A percentile compares a stretch with the other conserved stretches of the same genome.
Evolutionary conservation across 1,284 basidiomycete genomes (phyloP).

Genomic region (Sporisorium scitamineum): DNA sequence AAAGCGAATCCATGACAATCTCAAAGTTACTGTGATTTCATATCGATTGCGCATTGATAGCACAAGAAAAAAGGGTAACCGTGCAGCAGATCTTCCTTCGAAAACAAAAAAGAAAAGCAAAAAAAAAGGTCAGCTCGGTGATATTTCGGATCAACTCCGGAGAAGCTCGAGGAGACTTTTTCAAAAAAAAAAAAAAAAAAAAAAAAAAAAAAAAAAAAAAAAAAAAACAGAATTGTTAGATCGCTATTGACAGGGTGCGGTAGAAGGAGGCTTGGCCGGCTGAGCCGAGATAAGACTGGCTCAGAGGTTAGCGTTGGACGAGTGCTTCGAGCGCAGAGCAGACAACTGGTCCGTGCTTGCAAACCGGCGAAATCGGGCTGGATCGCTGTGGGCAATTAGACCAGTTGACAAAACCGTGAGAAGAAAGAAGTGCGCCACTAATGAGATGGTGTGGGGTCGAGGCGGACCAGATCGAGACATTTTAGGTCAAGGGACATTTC

Average conservation of each 20-base stretch:
- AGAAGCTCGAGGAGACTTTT: neutral
- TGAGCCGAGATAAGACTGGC: neutral
- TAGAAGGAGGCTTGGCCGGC: too few species aligned
- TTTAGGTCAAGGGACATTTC: neutral
- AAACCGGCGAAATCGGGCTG: too few species aligned
- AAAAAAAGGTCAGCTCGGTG: conserved; percentile 22
- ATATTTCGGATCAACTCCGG: conserved; percentile 31
- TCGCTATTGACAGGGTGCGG: neutral
- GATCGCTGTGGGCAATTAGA: neutral
- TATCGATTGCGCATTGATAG: conserved; percentile 31
- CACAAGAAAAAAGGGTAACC: conserved; percentile 15
- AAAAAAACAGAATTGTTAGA: neutral
- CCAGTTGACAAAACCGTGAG: neutral
- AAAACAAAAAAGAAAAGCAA: neutral
- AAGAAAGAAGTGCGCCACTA: too few species aligned
- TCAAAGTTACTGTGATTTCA: conserved; percentile 15
- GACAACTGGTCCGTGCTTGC: too few species aligned
- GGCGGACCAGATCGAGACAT: neutral
- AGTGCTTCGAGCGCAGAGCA: too few species aligned
- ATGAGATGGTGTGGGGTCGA: neutral
- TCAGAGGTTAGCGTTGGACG: too few species aligned
- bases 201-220: too few species aligned
- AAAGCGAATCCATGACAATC: neutral
- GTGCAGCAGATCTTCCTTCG: conserved; percentile 19
- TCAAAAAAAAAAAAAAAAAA: too few species aligned